phyloP scores from a whole-genome alignment of 495 filamentous ascomycete genomes.

The Evansstolkia leycettana region DNA sequence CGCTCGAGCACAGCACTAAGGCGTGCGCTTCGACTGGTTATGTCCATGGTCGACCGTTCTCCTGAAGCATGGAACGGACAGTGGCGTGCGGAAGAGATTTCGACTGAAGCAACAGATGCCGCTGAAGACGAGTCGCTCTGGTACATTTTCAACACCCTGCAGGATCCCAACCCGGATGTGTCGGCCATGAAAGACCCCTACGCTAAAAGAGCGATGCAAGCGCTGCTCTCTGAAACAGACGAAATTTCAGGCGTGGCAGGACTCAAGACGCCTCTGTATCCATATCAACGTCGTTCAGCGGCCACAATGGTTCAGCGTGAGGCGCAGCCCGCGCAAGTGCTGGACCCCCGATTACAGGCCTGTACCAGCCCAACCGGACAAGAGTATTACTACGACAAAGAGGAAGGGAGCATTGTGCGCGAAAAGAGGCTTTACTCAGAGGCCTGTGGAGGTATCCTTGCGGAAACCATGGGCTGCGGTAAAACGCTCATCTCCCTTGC shows the following conservation, averaged over 20 bases:
- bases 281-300: slow-evolving; percentile 72
- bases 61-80: slow-evolving; percentile 42
- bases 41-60: slow-evolving; percentile 47
- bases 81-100: slow-evolving; percentile 1
- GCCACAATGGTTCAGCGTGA: slow-evolving; percentile 83
- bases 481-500: slow-evolving; percentile 86
- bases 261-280: slow-evolving; percentile 56
- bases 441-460: slow-evolving; percentile 53
- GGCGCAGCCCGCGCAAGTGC: slow-evolving; percentile 42
- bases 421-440: slow-evolving; percentile 62
- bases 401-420: slow-evolving; percentile 44
- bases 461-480: slow-evolving; percentile 59
- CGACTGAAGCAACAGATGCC: slow-evolving; percentile 3
- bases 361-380: slow-evolving; percentile 45
- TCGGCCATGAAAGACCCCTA: slow-evolving; percentile 41
- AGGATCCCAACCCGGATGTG: slow-evolving; percentile 52
- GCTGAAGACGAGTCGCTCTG: slow-evolving; percentile 53
- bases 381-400: slow-evolving; percentile 61
- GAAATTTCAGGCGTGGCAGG: slow-evolving; percentile 36
- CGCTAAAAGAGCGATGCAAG: slow-evolving; percentile 46
- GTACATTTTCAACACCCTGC: slow-evolving; percentile 75
- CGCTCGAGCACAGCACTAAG: slow-evolving; percentile 28
- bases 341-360: slow-evolving; percentile 61
- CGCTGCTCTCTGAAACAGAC: slow-evolving; percentile 33
- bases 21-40: slow-evolving; percentile 34